Evolutionary conservation across 495 filamentous ascomycete species (phyloP).

Genomic region (Aspergillus homomorphus): DNA sequence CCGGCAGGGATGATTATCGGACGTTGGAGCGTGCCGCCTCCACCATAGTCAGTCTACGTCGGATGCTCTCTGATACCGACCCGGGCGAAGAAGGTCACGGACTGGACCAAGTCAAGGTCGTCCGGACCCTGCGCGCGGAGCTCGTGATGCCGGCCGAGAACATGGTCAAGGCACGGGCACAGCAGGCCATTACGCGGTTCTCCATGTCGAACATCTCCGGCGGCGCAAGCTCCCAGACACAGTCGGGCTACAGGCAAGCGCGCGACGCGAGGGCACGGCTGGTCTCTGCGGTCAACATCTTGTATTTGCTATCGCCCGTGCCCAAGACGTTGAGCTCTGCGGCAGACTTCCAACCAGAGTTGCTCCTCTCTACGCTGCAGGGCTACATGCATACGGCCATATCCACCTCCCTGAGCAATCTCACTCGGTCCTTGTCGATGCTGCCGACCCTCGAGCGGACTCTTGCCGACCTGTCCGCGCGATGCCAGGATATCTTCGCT

Average conservation of each 20-base stretch:
- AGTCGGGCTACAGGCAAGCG: slow-evolving; percentile 70
- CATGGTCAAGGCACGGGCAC: slow-evolving; percentile 62
- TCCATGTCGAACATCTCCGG: slow-evolving; percentile 63
- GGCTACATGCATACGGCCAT: slow-evolving; percentile 74
- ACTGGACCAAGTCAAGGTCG: slow-evolving; percentile 65
- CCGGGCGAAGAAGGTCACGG: slow-evolving; percentile 73
- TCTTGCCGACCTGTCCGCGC: slow-evolving; percentile 72
- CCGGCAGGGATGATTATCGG: slow-evolving; percentile 65
- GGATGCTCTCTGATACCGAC: slow-evolving; percentile 61
- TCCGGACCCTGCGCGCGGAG: slow-evolving; percentile 63
- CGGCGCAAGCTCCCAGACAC: slow-evolving; percentile 28
- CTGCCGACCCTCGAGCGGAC: slow-evolving; percentile 80
- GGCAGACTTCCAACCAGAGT: slow-evolving; percentile 52
- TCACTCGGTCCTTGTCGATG: slow-evolving; percentile 70
- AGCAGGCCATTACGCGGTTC: slow-evolving; percentile 82
- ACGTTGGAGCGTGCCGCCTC: slow-evolving; percentile 75
- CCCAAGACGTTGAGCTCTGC: slow-evolving; percentile 23
- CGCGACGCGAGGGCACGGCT: slow-evolving; percentile 73
- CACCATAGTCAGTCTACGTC: slow-evolving; percentile 68
- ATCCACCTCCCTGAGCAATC: slow-evolving; percentile 65
- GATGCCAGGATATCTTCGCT: slow-evolving; percentile 87
- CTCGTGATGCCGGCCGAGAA: slow-evolving; percentile 68
- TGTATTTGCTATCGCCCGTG: slow-evolving; percentile 77
- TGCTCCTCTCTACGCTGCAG: slow-evolving; percentile 75
- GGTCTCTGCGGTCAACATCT: slow-evolving; percentile 68